Evolutionary conservation across 768 basidiomycete species (phyloP), one percentile per base, ranked within the genome.

Genomic region (Piloderma croceum): DNA sequence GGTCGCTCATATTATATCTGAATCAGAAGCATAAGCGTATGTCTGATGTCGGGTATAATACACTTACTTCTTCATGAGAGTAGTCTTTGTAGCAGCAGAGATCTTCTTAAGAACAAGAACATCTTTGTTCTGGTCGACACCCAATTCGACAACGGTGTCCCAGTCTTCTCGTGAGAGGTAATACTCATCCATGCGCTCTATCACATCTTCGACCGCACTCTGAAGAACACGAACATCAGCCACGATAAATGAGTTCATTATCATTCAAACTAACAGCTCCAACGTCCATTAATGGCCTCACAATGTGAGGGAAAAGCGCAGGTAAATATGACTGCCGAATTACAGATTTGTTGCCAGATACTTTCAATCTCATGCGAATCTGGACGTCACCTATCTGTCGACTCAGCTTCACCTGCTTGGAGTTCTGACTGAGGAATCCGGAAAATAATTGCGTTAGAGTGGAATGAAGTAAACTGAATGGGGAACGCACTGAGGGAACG

Each of bases 381-480:
- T 98, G 94, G 7, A 97, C 81, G 44, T 99, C 96, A 25, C 75
- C 76, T 13, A 99, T 70, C 47, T 86, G 82, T 25, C 93, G 76
- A 40, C 58, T 69, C 1, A 97, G 74, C 53, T 94, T 96, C 48
- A 54, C 71, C 59, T 88, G 84, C 55, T 93, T 94, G 42, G 96
- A 98, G 61, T 98, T 98, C 57, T 98, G 91, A 7, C 94, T 94
- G 10, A 99, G 80, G 90, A 91, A 99, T 54, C 93, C 96, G 51
- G n/a, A n/a, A n/a, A n/a, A n/a, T n/a, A n/a, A n/a, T n/a, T n/a
- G n/a, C n/a, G n/a, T n/a, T n/a, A n/a, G n/a, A n/a, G n/a, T n/a
- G n/a, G n/a, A n/a, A n/a, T n/a, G n/a, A n/a, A n/a, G n/a, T n/a
- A n/a, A n/a, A n/a, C n/a, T 25, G 19, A 48, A 32, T 20, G n/a